These are phyloP conservation scores for Fusarium neocosmosporiellum DNA, from an alignment of 2,329 filamentous ascomycete species.

Conservation along the genomic window DNA sequence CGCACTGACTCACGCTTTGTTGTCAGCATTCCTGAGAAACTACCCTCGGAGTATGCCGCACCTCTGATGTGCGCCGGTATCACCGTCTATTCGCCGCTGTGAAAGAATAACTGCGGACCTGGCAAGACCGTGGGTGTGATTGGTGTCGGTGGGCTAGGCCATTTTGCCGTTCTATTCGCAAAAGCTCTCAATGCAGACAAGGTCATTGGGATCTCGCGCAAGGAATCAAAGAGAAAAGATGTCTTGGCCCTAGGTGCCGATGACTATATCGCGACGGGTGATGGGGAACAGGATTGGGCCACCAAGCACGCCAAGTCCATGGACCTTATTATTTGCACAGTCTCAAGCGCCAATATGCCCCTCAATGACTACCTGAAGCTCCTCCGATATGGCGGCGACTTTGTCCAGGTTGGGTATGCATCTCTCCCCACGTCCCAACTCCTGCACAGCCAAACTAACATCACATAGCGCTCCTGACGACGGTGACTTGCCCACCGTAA, in stretches of 20 bases:
- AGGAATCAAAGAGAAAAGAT: not conserved
- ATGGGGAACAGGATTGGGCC: not conserved
- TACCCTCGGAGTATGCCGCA: not conserved
- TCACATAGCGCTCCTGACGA: not conserved
- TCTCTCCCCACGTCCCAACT: constrained; percentile 55
- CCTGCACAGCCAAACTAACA: not conserved
- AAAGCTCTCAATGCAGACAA: constrained; percentile 70
- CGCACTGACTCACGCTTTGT: not conserved
- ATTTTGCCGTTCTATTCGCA: constrained; percentile 74
- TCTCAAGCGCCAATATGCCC: not conserved
- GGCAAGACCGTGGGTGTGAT: constrained; percentile 74
- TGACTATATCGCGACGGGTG: not conserved
- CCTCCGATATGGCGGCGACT: constrained; percentile 66
- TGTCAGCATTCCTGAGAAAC: not conserved
- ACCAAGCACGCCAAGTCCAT: not conserved
- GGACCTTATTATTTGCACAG: not conserved
- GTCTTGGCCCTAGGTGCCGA: not conserved
- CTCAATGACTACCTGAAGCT: constrained; percentile 53
- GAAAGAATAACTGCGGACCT: constrained; percentile 47
- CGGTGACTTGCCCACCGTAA: constrained; percentile 6
- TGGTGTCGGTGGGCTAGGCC: constrained; percentile 74
- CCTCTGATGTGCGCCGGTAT: not conserved
- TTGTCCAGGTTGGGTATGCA: constrained; percentile 68
- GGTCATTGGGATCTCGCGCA: not conserved
- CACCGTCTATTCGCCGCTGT: not conserved